A percentile compares a stretch with the other conserved stretches of the same genome.
Conservation (phyloP, 495 filamentous ascomycete genomes). For the Penicillium soppii region DNA sequence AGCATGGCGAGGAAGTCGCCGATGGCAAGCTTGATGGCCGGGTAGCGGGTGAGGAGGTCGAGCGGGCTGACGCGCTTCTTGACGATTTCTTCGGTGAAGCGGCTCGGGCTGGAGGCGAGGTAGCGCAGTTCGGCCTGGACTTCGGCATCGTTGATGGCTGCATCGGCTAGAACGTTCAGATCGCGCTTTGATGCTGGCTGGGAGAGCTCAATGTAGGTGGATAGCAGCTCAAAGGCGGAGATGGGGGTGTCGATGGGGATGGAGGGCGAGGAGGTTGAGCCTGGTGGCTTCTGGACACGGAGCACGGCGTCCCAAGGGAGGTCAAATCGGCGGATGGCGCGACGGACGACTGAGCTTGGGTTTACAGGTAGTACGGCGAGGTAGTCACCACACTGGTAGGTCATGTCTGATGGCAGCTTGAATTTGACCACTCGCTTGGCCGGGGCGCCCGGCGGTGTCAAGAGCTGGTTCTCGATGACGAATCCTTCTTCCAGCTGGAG, state of each 20-base stretch:
- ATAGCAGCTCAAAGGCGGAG: constrained; percentile 59
- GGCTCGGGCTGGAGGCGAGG: constrained; percentile 31
- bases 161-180: constrained; percentile 48
- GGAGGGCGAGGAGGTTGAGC: constrained; percentile 42
- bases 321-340: constrained; percentile 52
- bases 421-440: constrained; percentile 67
- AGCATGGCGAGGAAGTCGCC: constrained; percentile 65
- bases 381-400: constrained; percentile 73
- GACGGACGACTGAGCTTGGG: constrained; percentile 53
- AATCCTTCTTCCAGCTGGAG: constrained; percentile 65
- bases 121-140: constrained; percentile 30
- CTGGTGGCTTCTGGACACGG: constrained; percentile 36
- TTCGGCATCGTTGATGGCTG: constrained; percentile 25
- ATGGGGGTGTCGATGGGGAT: constrained; percentile 61
- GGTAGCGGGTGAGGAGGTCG: constrained; percentile 62
- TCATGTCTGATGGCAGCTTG: constrained; percentile 61
- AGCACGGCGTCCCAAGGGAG: constrained; percentile 62
- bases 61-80: constrained; percentile 61
- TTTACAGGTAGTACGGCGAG: constrained; percentile 73
- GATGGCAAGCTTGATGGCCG: constrained; percentile 55
- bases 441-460: constrained; percentile 55
- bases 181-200: constrained; percentile 63
- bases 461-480: constrained; percentile 52
- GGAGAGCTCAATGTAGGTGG: constrained; percentile 69
- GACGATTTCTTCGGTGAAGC: constrained; percentile 53